Evolutionary conservation across 1,284 basidiomycete genomes (phyloP).

Genomic region (Pseudozyma pruni): DNA sequence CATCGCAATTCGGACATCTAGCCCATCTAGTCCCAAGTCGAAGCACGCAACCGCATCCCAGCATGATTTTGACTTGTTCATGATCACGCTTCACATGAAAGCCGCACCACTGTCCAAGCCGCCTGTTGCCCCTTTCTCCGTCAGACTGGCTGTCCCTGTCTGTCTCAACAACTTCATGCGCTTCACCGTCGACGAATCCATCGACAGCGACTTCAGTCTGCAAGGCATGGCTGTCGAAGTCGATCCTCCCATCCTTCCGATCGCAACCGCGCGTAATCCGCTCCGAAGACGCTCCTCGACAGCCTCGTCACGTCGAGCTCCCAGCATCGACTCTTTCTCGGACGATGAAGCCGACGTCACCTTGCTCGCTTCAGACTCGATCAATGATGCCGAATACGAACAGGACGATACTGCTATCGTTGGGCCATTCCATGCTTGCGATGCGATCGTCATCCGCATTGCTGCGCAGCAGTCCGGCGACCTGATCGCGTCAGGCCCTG

Average conservation of each 20-base stretch:
- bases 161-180: slow-evolving; percentile 45
- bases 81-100: slow-evolving; percentile 27
- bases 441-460: slow-evolving; percentile 31
- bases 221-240: slow-evolving; percentile 37
- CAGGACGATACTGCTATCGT: slow-evolving; percentile 30
- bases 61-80: slow-evolving; percentile 7
- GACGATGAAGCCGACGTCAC: slow-evolving; percentile 37
- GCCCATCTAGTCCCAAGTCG: slow-evolving; percentile 14
- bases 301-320: slow-evolving; percentile 8
- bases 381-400: slow-evolving; percentile 14
- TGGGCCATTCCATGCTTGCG: slow-evolving; percentile 39
- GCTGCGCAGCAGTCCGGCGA: slow-evolving; percentile 31
- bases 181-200: slow-evolving; percentile 39
- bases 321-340: slow-evolving; percentile 10
- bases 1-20: slow-evolving; percentile 3
- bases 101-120: slow-evolving; percentile 13
- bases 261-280: slow-evolving; percentile 8
- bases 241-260: slow-evolving; percentile 32
- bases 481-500: not conserved
- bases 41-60: not conserved
- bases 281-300: slow-evolving; percentile 2
- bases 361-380: slow-evolving; percentile 11
- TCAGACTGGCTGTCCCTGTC: slow-evolving; percentile 26
- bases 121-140: slow-evolving; percentile 17
- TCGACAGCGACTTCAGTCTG: slow-evolving; percentile 10